Base-by-base conservation (phyloP, 2,329 filamentous ascomycete species). In the Sporothrix sp. region DNA sequence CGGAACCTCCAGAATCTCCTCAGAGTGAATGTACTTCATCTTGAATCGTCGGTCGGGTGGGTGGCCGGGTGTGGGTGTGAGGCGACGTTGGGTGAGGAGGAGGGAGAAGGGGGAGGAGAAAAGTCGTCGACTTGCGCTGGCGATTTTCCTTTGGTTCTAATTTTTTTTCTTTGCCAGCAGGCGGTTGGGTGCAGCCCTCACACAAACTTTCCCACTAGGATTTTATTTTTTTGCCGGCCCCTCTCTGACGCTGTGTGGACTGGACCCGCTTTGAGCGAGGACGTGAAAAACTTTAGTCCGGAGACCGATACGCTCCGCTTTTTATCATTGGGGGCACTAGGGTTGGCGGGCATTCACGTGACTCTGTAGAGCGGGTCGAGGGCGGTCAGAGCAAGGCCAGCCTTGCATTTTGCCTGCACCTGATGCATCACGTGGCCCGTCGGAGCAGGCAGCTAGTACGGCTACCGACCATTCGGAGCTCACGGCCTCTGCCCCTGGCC, bases 11-110 rank as follows among this genome's bases (percentile, higher is more conserved):
- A 98, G 81, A 76, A 81, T 79, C 84, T 98, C 91, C 78, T 91
- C 81, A 70, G 88, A 95, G 82, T 96, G 89, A 79, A 98, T 95
- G 87, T 96, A 97, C 81, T 87, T 94, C 93, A 97, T 97, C 77
- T 87, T 96, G 85, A 51, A 43, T 52, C 36, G 50, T 49, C 50
- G 50, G 38, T 76, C 75, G 73, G 71, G 52, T 38, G 44, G 39
- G 25, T 39, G 48, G 43, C 44, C 45, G 51, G 40, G 37, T 50
- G 27, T 52, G 39, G 51, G 51, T 49, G 35, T 44, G 40, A 46
- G 33, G 49, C 40, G 52, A 48, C 43, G 48, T 47, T 50, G 50
- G 48, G 52, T 52, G 49, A 53, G 50, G 51, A 52, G 54, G 50
- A 39, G 27, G 53, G 43, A 50, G 44, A 30, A 50, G 35, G 28